Evolutionary conservation across 129 eudicot genomes (phyloP).

Genomic region (Dittrichia graveolens): DNA sequence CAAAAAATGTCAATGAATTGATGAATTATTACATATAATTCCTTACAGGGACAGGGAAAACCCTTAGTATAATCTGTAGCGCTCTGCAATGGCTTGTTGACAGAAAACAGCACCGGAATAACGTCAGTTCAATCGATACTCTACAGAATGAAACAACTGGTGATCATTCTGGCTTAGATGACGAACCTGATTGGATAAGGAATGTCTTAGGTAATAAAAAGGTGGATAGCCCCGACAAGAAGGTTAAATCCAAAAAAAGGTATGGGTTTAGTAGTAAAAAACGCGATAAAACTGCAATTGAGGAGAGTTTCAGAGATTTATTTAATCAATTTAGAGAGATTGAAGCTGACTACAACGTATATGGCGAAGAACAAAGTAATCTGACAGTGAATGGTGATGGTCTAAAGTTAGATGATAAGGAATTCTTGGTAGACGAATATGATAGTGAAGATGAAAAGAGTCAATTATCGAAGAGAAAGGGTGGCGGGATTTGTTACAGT

Average conservation of each 20-base stretch:
- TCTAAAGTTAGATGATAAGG: slow-evolving; percentile 59
- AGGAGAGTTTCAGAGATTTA: slow-evolving; percentile 55
- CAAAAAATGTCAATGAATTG: neutral
- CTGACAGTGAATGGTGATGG: slow-evolving; percentile 30
- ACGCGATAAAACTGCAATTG: slow-evolving; percentile 35
- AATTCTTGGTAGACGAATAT: slow-evolving; percentile 78
- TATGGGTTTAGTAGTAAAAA: slow-evolving; percentile 40
- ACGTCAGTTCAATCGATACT: slow-evolving; percentile 11
- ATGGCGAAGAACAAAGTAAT: slow-evolving; percentile 24
- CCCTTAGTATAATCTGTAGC: slow-evolving; percentile 92
- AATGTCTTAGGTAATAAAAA: slow-evolving; percentile 43
- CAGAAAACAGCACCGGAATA: slow-evolving; percentile 35
- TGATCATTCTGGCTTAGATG: slow-evolving; percentile 46
- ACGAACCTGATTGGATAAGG: slow-evolving; percentile 91
- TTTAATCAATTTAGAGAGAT: slow-evolving; percentile 31
- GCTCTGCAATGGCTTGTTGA: slow-evolving; percentile 92
- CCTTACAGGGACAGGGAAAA: slow-evolving; percentile 84
- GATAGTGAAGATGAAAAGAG: slow-evolving; percentile 72
- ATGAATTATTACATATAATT: neutral
- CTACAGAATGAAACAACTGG: slow-evolving; percentile 27
- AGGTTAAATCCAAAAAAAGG: slow-evolving; percentile 38
- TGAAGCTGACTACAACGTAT: slow-evolving; percentile 34
- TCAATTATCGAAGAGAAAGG: slow-evolving; percentile 55
- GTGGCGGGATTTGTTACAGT: slow-evolving; percentile 37
- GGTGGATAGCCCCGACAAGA: slow-evolving; percentile 43